These are phyloP conservation scores for Diaporthe sp. DNA, from an alignment of 2,329 filamentous ascomycete species.

Conservation along the genomic window DNA sequence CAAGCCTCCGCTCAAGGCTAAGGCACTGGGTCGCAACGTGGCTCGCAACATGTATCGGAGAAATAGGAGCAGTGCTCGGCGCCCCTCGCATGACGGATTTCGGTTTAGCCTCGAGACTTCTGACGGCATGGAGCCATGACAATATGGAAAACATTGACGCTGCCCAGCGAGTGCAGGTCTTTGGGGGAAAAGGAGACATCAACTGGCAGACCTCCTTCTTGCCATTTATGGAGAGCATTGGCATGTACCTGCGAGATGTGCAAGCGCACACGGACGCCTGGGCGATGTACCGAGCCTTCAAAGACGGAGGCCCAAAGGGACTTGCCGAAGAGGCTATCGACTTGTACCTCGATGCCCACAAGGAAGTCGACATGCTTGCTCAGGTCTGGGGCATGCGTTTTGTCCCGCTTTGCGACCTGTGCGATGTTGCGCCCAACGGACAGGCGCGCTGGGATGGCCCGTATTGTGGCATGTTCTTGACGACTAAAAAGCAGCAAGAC, in stretches of 20 bases:
- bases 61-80: not conserved
- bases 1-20: not conserved
- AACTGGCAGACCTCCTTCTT: not conserved
- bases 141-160: not conserved
- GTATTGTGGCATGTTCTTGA: constrained; percentile 3
- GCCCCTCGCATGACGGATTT: not conserved
- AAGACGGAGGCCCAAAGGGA: not conserved
- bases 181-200: not conserved
- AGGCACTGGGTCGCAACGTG: not conserved
- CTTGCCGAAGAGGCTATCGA: not conserved
- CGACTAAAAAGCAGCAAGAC: not conserved
- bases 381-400: constrained; percentile 15
- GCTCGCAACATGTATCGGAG: not conserved
- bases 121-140: not conserved
- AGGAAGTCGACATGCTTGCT: not conserved
- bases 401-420: not conserved
- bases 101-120: not conserved
- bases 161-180: not conserved
- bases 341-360: not conserved
- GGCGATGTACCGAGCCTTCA: not conserved
- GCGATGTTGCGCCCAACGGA: not conserved
- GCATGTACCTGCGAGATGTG: constrained; percentile 5
- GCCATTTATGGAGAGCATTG: constrained; percentile 3
- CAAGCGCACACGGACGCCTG: not conserved
- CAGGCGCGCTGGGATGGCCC: not conserved